Evolutionary conservation across 805 yeast species (phyloP).

Genomic region (Danielia oregonensis): DNA sequence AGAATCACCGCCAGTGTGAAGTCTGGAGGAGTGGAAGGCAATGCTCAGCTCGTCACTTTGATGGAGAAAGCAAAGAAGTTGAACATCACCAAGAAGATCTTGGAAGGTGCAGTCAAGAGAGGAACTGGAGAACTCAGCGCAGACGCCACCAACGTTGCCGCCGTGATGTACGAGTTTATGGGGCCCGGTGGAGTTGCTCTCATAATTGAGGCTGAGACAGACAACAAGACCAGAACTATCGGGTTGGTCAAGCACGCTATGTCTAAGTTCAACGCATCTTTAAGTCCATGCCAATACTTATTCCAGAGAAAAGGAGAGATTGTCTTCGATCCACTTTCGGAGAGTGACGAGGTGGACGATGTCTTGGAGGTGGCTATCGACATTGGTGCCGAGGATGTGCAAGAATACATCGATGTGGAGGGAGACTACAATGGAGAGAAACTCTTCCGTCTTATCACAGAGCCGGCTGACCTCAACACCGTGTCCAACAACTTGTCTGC

Average conservation of each 20-base stretch:
- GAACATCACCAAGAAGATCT: constrained; percentile 77
- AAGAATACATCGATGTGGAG: constrained; percentile 43
- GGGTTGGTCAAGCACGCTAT: constrained; percentile 72
- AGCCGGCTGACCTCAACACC: constrained; percentile 56
- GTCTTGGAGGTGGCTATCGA: constrained; percentile 75
- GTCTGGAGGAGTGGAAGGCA: constrained; percentile 65
- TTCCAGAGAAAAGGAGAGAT: constrained; percentile 79
- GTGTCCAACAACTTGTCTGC: constrained; percentile 57
- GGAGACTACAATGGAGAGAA: constrained; percentile 36
- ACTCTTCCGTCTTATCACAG: constrained; percentile 51
- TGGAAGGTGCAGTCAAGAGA: constrained; percentile 83
- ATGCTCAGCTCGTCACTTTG: constrained; percentile 61
- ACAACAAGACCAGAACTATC: constrained; percentile 80
- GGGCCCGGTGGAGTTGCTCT: constrained; percentile 92
- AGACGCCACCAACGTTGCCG: constrained; percentile 38
- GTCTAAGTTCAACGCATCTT: constrained; percentile 61
- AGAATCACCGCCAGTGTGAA: constrained; percentile 74
- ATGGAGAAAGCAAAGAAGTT: constrained; percentile 73
- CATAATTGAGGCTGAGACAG: constrained; percentile 82
- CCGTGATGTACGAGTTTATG: constrained; percentile 66
- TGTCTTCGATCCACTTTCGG: constrained; percentile 41
- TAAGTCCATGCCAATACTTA: constrained; percentile 75
- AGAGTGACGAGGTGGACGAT: constrained; percentile 49
- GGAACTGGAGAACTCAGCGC: constrained; percentile 64
- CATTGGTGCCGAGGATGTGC: constrained; percentile 76